Conservation (phyloP, 352 stramenopile genomes). For the Aphanomyces cochlioides region DNA sequence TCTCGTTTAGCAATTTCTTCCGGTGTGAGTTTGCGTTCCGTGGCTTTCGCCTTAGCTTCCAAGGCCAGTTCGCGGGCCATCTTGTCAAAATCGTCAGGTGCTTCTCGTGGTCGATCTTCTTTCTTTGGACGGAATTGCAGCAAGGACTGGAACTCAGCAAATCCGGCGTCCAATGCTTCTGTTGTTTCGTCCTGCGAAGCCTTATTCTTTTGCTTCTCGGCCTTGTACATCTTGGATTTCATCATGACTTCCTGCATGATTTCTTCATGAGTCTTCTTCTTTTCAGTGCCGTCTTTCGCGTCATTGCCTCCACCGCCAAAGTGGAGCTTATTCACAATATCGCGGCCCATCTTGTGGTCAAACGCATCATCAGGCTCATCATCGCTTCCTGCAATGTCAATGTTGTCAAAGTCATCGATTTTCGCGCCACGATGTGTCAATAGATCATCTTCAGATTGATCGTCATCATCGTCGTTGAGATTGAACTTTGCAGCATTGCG, state of each 20-base stretch:
- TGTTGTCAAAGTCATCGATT: slow-evolving; percentile 71
- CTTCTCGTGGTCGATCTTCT: slow-evolving; percentile 35
- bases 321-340: slow-evolving; percentile 83
- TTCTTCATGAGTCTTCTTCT: slow-evolving; percentile 83
- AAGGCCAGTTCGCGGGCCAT: slow-evolving; percentile 80
- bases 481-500: slow-evolving; percentile 69
- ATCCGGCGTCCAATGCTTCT: slow-evolving; percentile 69
- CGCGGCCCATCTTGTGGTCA: slow-evolving; percentile 56
- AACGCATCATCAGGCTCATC: slow-evolving; percentile 72
- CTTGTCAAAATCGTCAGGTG: slow-evolving; percentile 83
- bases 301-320: slow-evolving; percentile 58
- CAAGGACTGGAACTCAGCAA: slow-evolving; percentile 56
- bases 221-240: slow-evolving; percentile 89
- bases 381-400: slow-evolving; percentile 46
- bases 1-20: slow-evolving; percentile 94
- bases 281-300: slow-evolving; percentile 30
- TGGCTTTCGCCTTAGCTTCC: slow-evolving; percentile 90
- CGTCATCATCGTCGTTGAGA: slow-evolving; percentile 75
- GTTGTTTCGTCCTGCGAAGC: slow-evolving; percentile 71
- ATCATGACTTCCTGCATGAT: slow-evolving; percentile 90
- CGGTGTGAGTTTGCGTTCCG: slow-evolving; percentile 91
- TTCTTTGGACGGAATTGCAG: slow-evolving; percentile 79
- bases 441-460: slow-evolving; percentile 63
- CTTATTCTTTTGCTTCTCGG: slow-evolving; percentile 84
- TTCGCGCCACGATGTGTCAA: slow-evolving; percentile 70